A percentile compares a stretch with the other conserved stretches of the same genome.
phyloP scores from a whole-genome alignment of 352 stramenopile species.

The Sclerospora graminicola region DNA sequence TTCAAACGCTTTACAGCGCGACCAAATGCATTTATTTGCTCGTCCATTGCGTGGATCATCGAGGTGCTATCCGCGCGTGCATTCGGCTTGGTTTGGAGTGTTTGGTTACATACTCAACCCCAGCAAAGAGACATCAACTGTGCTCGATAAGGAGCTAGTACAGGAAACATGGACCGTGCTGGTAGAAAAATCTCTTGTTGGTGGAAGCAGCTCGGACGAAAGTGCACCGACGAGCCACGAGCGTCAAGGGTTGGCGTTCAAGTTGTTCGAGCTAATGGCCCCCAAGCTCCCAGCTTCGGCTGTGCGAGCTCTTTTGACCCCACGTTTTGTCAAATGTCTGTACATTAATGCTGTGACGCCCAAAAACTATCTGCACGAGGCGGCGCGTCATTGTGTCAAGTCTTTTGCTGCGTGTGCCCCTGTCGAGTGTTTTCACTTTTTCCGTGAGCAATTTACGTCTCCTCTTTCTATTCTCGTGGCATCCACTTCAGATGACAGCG shows the following conservation, averaged over 20 bases:
- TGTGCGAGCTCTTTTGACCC: slow-evolving; percentile 56
- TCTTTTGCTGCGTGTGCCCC: slow-evolving; percentile 38
- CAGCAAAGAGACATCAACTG: slow-evolving; percentile 18
- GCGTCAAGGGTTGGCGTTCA: slow-evolving; percentile 64
- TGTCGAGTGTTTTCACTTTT: slow-evolving; percentile 60
- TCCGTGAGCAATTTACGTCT: slow-evolving; percentile 56
- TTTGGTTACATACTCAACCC: slow-evolving; percentile 64
- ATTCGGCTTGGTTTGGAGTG: slow-evolving; percentile 67
- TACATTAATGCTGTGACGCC: slow-evolving; percentile 74
- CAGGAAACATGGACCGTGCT: slow-evolving; percentile 73
- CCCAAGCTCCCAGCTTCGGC: slow-evolving; percentile 35
- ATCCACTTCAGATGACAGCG: slow-evolving; percentile 20
- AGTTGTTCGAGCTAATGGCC: slow-evolving; percentile 73
- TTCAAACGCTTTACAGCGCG: slow-evolving; percentile 35
- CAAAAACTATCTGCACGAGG: slow-evolving; percentile 78
- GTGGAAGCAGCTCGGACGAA: slow-evolving; percentile 9
- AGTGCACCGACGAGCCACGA: slow-evolving; percentile 52
- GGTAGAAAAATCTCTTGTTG: slow-evolving; percentile 69
- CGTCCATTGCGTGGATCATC: slow-evolving; percentile 64
- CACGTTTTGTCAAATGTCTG: slow-evolving; percentile 70
- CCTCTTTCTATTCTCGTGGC: slow-evolving; percentile 51
- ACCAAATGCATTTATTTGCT: slow-evolving; percentile 48
- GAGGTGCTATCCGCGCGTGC: slow-evolving; percentile 60
- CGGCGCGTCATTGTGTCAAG: slow-evolving; percentile 57
- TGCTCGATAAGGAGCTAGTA: slow-evolving; percentile 57